phyloP scores from a whole-genome alignment of 345 rosid genomes.

The Citrus sp. region DNA sequence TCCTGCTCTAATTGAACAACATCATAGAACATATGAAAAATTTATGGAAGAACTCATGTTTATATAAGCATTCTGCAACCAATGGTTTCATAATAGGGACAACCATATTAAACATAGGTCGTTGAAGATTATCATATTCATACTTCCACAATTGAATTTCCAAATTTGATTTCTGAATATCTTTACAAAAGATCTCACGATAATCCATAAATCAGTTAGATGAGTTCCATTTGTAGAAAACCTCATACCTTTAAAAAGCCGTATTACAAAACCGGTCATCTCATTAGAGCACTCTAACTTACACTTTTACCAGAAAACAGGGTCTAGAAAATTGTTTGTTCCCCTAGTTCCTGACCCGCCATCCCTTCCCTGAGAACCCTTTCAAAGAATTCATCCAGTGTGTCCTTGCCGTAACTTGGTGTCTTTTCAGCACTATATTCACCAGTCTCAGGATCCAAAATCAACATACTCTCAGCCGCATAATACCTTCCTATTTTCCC shows the following conservation, averaged over 20 bases:
- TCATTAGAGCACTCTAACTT: slow-evolving; percentile 1
- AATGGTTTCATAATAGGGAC: neutral
- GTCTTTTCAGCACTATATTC: slow-evolving; percentile 81
- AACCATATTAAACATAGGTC: neutral
- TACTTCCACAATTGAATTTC: neutral
- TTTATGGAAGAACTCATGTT: neutral
- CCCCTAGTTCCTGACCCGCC: slow-evolving; percentile 95
- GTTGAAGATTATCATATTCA: neutral
- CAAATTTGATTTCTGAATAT: neutral
- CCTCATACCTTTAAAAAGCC: slow-evolving; percentile 4
- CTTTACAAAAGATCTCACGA: slow-evolving; percentile 2
- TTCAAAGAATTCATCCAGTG: slow-evolving; percentile 77
- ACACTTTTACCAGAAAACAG: slow-evolving; percentile 4
- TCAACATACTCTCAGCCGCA: slow-evolving; percentile 92
- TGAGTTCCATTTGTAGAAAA: neutral
- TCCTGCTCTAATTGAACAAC: neutral
- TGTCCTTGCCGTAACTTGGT: slow-evolving; percentile 86
- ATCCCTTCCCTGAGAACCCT: slow-evolving; percentile 82
- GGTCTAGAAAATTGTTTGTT: slow-evolving; percentile 66
- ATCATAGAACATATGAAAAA: neutral
- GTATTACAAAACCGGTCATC: slow-evolving; percentile 16
- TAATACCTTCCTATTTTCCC: slow-evolving; percentile 96
- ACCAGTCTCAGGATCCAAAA: slow-evolving; percentile 81
- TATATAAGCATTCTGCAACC: neutral
- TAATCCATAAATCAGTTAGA: neutral